Evolutionary conservation across 257 asterid genomes (phyloP), one percentile per base, ranked within the genome.

Genomic region (Forsythia suspensa): DNA sequence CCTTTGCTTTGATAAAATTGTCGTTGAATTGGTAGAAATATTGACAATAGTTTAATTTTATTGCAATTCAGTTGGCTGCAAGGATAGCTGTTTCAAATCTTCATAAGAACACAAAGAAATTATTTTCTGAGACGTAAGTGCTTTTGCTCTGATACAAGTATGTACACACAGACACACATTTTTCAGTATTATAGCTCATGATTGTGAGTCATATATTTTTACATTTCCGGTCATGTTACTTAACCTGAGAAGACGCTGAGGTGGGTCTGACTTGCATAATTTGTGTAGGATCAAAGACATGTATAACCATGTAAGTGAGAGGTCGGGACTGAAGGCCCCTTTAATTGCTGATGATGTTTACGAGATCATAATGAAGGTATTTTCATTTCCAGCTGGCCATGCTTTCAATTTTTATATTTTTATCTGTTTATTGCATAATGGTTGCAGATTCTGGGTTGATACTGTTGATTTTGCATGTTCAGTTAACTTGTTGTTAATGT

Each of bases 61-160:
- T 65, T 69, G 24, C 34, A 70, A 68, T 77, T 78, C 91, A 95
- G 99, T 83, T 95, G 92, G 99, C 99, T 66, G 99, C 99, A 39
- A 90, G 99, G 91, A 93, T 95, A 87, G 97, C 97, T 21, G 98
- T 95, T 79, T 95, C 99, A 9, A 93, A 95, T 87, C 96, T 95
- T 66, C 99, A 95, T 85, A 95, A 93, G 87, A 95, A 89, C 80
- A 95, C 99, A 0, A 93, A 93, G 91, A 91, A 95, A 79, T 95
- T 92, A 3, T 95, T 95, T 87, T 95, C 99, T 10, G 99, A 95
- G 79, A 93, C 99, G 99, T 93, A 87, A 88, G 97, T 77, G 41
- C 36, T 68, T 65, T 59, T 43, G 79, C 12, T 42, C 46, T 42
- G 15, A 43, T 15, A 59, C 13, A 24, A 57, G 3, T 51, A 20